Evolutionary conservation across 1,284 basidiomycete genomes (phyloP), one percentile per base, ranked within the genome.

Genomic region (Papiliotrema nemorosa): DNA sequence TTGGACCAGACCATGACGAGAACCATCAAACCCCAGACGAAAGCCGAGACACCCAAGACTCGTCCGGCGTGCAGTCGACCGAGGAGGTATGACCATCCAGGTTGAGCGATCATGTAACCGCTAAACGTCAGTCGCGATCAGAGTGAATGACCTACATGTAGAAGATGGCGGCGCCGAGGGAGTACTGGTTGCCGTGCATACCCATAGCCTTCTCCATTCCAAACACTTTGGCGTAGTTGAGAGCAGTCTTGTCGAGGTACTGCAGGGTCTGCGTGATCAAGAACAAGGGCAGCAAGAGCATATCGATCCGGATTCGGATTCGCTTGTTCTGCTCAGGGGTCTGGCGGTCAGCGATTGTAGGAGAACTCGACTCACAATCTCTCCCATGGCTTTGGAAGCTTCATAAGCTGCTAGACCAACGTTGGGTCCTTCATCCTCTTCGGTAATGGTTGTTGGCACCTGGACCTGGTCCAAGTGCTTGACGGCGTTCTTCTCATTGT

Each of bases 201-300:
- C 49, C 35, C 62, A 71, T 66, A 0, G 66, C 67, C 47, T 69
- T 69, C 35, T 70, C 62, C 66, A 68, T 66, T 25, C 69, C 69
- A 33, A 70, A 73, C 13, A 68, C 63, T 37, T 68, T 70, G 16
- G 65, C 67, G 34, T 69, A 68, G 53, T 70, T 69, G n/a, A 69
- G 46, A 2, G 69, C 69, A 0, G 67, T 70, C 43, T 64, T 64
- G 55, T 69, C 66, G 36, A 69, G 57, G 47, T 66, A 69, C 38
- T 66, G 64, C 1, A 64, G 55, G 3, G 62, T 67, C 47, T 71
- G 65, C 40, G 63, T 66, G 49, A 67, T 52, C 22, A 67, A 49
- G 52, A 66, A 69, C 20, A 69, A 58, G n/a, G 68, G 70, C 0
- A 72, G 53, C 18, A 72, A 51, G 47, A 65, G 58, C 49, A 59